Evolutionary conservation across 495 filamentous ascomycete species (phyloP), one percentile per base, ranked within the genome.

Genomic region (Coniosporium apollinis): DNA sequence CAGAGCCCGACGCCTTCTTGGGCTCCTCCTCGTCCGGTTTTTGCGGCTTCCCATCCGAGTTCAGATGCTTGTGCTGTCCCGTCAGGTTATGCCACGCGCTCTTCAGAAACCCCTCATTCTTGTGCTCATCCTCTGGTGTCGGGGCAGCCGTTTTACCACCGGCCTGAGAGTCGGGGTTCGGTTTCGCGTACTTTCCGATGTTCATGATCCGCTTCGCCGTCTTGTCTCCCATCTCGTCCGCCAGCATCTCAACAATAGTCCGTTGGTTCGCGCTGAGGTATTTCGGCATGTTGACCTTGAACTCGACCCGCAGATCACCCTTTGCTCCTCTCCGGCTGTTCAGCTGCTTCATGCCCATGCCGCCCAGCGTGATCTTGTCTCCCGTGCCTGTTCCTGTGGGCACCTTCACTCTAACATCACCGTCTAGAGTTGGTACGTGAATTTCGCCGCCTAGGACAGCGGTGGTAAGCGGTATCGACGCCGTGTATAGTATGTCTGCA

Each of bases 251-350:
- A 39, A 94, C 52, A 20, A 97, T 77, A 0, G 78, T 84, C 22
- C 91, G 69, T 61, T 96, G 87, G 56, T 89, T 94, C 15, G 71
- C 62, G 16, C 72, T 82, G 47, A 97, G 62, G 48, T 84, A 91
- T 57, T 91, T 94, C 9, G 89, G 89, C 82, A 94, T 92, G 19
- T 69, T 55, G 10, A 97, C 81, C 61, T 84, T 87, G 64, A 91
- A 96, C 55, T 96, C 91, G 5, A 97, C 83, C 47, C 70, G 76
- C 19, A 96, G 58, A 45, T 97, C 91, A 48, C 85, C 85, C n/a
- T 64, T 60, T 3, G 51, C 55, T 29, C 60, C 55, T n/a, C 60
- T 47, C 8, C 70, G 60, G 18, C 59, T 57, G 30, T 60, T 56
- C 22, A 96, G 59, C 47, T 76, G 80, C 56, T 78, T 81, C 89